Evolutionary conservation across 805 yeast species (phyloP).

Genomic region (Naumovozyma castellii): DNA sequence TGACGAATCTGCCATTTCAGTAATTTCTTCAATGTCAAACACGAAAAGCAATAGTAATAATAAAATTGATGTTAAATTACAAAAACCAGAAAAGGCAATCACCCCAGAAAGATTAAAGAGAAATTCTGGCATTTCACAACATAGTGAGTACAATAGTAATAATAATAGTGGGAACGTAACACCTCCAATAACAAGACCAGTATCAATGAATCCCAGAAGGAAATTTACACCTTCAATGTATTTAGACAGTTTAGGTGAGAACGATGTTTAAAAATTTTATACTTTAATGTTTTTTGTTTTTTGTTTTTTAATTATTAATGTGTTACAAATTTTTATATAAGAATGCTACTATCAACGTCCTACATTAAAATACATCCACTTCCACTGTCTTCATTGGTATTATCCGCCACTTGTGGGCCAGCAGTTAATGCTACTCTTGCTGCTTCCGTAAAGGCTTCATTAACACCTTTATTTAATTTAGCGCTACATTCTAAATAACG

Average conservation of each 20-base stretch:
- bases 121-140: background rate
- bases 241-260: slow-evolving; percentile 16
- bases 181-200: background rate
- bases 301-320: slow-evolving; percentile 1
- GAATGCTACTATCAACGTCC: background rate
- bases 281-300: background rate
- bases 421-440: slow-evolving; percentile 93
- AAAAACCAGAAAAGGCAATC: background rate
- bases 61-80: background rate
- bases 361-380: slow-evolving; percentile 36
- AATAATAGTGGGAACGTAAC: no score
- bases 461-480: slow-evolving; percentile 93
- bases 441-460: slow-evolving; percentile 97
- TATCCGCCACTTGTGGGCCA: slow-evolving; percentile 64
- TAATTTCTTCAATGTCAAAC: background rate
- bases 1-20: background rate
- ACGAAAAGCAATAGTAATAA: background rate
- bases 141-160: background rate
- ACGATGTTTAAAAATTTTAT: background rate
- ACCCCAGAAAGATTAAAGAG: background rate
- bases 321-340: slow-evolving; percentile 1
- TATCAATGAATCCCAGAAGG: background rate
- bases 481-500: slow-evolving; percentile 96
- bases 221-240: slow-evolving; percentile 17
- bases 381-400: slow-evolving; percentile 29